These are phyloP conservation scores for Dendrostoma leiphaemia DNA, from an alignment of 2,329 filamentous ascomycete genomes.

Conservation along the genomic window DNA sequence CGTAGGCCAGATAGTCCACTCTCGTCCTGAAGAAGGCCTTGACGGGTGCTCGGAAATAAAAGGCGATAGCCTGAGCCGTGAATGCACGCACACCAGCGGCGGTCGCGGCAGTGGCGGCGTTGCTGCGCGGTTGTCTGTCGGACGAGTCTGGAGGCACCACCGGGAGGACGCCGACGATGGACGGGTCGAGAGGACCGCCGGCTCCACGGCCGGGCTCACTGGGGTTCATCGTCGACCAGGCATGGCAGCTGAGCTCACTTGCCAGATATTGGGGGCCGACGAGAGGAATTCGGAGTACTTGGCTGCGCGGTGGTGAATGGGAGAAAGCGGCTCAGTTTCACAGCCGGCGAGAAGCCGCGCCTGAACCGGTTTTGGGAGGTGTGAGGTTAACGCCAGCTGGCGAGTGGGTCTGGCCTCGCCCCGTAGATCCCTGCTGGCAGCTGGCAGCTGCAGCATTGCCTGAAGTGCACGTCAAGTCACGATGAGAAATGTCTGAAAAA, in stretches of 20 bases:
- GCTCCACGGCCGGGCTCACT: slow-evolving; percentile 16
- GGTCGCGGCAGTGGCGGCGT: slow-evolving; percentile 69
- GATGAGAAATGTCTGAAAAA: too few relatives aligned
- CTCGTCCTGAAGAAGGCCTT: slow-evolving; percentile 91
- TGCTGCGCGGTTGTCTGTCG: slow-evolving; percentile 48
- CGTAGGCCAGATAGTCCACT: slow-evolving; percentile 75
- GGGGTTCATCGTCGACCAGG: slow-evolving; percentile 14
- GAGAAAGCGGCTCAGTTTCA: too few relatives aligned
- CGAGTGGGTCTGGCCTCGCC: too few relatives aligned
- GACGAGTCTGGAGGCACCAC: slow-evolving; percentile 41
- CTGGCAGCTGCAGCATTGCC: too few relatives aligned
- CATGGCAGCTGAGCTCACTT: slow-evolving; percentile 14
- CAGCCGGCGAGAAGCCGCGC: too few relatives aligned
- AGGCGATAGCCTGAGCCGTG: slow-evolving; percentile 79
- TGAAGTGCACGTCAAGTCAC: too few relatives aligned
- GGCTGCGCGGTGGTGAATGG: too few relatives aligned
- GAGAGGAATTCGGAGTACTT: too few relatives aligned
- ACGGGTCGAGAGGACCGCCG: slow-evolving; percentile 2
- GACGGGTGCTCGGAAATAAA: slow-evolving; percentile 87
- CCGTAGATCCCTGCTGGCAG: too few relatives aligned
- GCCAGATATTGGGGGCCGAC: too few relatives aligned
- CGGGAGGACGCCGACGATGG: slow-evolving; percentile 39
- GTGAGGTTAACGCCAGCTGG: too few relatives aligned
- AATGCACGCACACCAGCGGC: slow-evolving; percentile 82
- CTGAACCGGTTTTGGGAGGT: too few relatives aligned